Percentiles rank a stretch among this genome's conserved stretches.
phyloP scores from a whole-genome alignment of 1,284 basidiomycete genomes.

The Trametes versicolor region DNA sequence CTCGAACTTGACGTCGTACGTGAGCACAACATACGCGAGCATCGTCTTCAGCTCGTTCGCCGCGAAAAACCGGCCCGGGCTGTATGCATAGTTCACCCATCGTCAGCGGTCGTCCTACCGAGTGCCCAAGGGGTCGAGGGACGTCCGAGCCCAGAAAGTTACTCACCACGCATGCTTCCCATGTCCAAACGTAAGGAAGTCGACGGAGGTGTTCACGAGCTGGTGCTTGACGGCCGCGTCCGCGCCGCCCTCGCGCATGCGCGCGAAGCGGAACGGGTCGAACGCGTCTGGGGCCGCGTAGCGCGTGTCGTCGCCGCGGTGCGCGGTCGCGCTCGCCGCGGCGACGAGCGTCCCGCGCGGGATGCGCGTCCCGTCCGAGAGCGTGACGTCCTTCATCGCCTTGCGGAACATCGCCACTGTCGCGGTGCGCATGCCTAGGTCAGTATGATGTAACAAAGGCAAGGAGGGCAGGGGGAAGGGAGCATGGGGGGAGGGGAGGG shows the following conservation, averaged over 20 bases:
- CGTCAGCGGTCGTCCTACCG: background rate
- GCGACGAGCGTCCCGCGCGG: slow-evolving; percentile 55
- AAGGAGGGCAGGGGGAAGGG: background rate
- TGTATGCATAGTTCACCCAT: slow-evolving; percentile 8
- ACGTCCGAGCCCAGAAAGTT: too few species aligned
- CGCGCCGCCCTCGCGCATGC: slow-evolving; percentile 46
- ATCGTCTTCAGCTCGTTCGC: slow-evolving; percentile 40
- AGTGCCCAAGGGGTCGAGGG: too few species aligned
- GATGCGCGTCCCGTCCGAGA: slow-evolving; percentile 55
- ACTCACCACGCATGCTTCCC: slow-evolving; percentile 46
- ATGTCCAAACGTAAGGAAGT: slow-evolving; percentile 44
- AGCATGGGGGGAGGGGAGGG: background rate
- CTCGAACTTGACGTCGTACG: slow-evolving; percentile 37
- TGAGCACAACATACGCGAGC: slow-evolving; percentile 38
- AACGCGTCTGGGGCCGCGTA: slow-evolving; percentile 54
- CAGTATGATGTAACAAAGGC: background rate
- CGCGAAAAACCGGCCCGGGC: slow-evolving; percentile 41
- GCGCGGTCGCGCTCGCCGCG: slow-evolving; percentile 52
- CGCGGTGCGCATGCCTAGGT: too few species aligned
- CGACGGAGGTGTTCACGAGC: slow-evolving; percentile 41
- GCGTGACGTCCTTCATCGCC: slow-evolving; percentile 47
- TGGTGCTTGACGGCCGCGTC: slow-evolving; percentile 41
- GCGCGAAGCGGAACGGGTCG: slow-evolving; percentile 58
- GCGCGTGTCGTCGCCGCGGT: slow-evolving; percentile 53
- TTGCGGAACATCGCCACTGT: slow-evolving; percentile 39